Conservation (phyloP, 2,329 filamentous ascomycete species). For the Monosporascus sp. region DNA sequence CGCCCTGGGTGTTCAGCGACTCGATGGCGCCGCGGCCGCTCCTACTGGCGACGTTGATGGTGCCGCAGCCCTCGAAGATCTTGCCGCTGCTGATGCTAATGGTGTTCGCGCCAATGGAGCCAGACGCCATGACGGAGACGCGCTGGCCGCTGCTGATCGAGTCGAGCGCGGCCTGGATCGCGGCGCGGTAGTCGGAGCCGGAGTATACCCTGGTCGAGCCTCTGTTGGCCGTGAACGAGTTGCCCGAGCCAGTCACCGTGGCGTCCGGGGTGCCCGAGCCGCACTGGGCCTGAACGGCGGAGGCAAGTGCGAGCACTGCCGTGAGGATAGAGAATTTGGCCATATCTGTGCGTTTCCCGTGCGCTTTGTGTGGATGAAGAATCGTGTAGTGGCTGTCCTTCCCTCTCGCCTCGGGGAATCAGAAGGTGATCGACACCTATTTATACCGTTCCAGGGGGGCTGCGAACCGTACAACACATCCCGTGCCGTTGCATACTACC, state of each 20-base stretch:
- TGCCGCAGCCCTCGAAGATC: conserved; percentile 54
- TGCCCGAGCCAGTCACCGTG: conserved; percentile 15
- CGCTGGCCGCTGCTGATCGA: conserved; percentile 46
- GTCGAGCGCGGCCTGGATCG: conserved; percentile 50
- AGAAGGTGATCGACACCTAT: not conserved
- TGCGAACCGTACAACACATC: too few species aligned
- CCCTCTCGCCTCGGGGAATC: not conserved
- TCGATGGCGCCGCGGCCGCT: conserved; percentile 49
- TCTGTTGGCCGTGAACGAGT: conserved; percentile 15
- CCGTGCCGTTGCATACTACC: not conserved
- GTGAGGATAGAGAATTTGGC: conserved; percentile 26
- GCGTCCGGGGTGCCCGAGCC: conserved; percentile 18
- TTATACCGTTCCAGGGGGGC: not conserved
- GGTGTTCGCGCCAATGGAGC: conserved; percentile 48
- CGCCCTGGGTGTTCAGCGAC: conserved; percentile 39
- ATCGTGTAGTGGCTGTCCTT: not conserved
- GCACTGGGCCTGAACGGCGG: conserved; percentile 27
- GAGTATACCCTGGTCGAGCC: conserved; percentile 43
- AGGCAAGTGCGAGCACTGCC: conserved; percentile 34
- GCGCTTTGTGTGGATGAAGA: not conserved
- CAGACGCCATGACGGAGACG: conserved; percentile 47
- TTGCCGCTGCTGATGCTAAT: conserved; percentile 47
- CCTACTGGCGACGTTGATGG: conserved; percentile 40
- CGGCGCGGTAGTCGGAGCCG: conserved; percentile 47
- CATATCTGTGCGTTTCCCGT: conserved; percentile 8